phyloP scores from a whole-genome alignment of 306 rosid species.

The Casuarina cunninghamiana region DNA sequence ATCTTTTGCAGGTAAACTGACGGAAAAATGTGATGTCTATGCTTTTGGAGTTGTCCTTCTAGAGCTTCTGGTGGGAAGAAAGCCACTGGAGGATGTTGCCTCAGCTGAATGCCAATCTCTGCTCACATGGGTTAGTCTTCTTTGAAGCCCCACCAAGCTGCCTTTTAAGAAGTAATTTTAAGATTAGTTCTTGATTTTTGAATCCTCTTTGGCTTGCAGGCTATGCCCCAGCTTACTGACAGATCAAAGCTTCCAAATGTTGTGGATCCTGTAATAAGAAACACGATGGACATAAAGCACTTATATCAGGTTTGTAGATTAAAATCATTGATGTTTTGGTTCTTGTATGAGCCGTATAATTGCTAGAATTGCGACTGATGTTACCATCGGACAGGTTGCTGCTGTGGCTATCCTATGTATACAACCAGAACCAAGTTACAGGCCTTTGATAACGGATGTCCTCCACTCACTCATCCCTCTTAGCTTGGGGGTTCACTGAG shows the following conservation, averaged over 20 bases:
- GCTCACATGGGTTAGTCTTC: constrained; percentile 69
- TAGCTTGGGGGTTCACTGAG: constrained; percentile 85
- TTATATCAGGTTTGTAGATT: constrained; percentile 69
- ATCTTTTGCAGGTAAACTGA: constrained; percentile 66
- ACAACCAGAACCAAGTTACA: constrained; percentile 87
- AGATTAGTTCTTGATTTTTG: constrained; percentile 17
- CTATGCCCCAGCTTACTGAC: constrained; percentile 90
- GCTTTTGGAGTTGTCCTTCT: constrained; percentile 90
- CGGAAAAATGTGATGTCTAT: constrained; percentile 90
- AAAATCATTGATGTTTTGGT: constrained; percentile 3
- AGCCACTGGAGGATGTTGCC: constrained; percentile 59
- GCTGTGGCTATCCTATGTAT: constrained; percentile 94
- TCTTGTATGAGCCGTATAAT: neutral
- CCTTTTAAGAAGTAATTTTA: constrained; percentile 8
- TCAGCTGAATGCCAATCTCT: constrained; percentile 62
- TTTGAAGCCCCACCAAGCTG: constrained; percentile 14
- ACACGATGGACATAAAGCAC: constrained; percentile 93
- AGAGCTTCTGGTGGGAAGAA: constrained; percentile 80
- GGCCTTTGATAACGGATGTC: constrained; percentile 87
- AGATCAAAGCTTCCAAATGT: constrained; percentile 78
- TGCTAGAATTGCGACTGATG: constrained; percentile 9
- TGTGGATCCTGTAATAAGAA: constrained; percentile 70
- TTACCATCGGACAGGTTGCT: constrained; percentile 67
- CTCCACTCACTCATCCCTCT: constrained; percentile 91
- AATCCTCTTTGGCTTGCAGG: constrained; percentile 54